Evolutionary conservation across 1,139 yeast species (phyloP), one percentile per base, ranked within the genome.

Genomic region (Candida sojae): DNA sequence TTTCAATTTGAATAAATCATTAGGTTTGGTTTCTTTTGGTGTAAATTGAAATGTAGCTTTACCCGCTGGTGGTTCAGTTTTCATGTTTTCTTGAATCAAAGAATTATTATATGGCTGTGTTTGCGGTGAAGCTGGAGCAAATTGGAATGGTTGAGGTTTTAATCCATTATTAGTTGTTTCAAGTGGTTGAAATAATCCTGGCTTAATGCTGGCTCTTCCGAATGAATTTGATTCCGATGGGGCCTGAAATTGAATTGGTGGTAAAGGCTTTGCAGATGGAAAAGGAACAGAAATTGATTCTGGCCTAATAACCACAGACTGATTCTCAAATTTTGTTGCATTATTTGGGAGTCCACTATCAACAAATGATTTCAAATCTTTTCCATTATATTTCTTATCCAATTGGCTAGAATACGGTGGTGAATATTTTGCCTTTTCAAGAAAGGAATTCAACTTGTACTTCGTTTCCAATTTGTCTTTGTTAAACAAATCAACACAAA

Each of bases 371-470:
- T 62, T 62, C 40, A 75, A 59, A 8, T 59, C 52, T n/a, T 57
- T 58, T 2, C 67, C 66, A 6, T 58, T 59, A n/a, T 82, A 63
- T 57, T 81, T 82, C 2, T 54, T 52, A 52, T 86, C 83, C 21
- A 88, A 70, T 46, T 75, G 76, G 1, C 58, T 52, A 0, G 91
- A 79, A 59, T 74, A 85, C 0, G 86, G 76, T 52, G 84, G 92
- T 17, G 80, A 68, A 58, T 61, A 77, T 59, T 71, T 83, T 60
- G 68, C 80, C 62, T 81, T 81, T 17, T 71, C 80, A 32, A 59
- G 53, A 59, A 68, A 46, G 53, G 80, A 73, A 48, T 71, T 65
- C 47, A 76, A 67, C 50, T 77, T 73, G 57, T 84, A 77, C 48
- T 65, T 66, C 1, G 62, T 51, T 47, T 73, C 78, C 41, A 74